Conservation (phyloP, 345 rosid species). For the Brassica rapa region DNA sequence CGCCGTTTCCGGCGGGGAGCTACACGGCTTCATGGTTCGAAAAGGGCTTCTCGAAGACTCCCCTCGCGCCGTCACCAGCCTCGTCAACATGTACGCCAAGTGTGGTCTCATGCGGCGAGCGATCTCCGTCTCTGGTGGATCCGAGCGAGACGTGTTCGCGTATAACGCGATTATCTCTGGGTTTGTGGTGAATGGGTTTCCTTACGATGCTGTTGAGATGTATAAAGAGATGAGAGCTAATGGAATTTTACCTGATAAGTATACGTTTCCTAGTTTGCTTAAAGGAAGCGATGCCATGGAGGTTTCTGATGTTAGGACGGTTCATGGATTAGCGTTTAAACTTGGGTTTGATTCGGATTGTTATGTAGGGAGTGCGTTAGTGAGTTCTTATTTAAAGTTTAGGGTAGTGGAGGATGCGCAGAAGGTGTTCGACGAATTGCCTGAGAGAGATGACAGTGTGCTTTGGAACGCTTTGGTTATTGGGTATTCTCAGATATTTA, state of each 20-base stretch:
- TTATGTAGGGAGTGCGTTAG: conserved; percentile 56
- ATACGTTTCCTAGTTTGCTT: conserved; percentile 62
- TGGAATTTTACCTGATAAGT: conserved; percentile 57
- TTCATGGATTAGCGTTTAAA: conserved; percentile 57
- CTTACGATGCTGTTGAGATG: conserved; percentile 45
- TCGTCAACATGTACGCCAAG: conserved; percentile 66
- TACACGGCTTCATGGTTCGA: conserved; percentile 53
- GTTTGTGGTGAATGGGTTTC: conserved; percentile 47
- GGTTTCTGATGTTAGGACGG: conserved; percentile 47
- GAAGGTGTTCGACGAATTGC: conserved; percentile 58
- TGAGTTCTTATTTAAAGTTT: conserved; percentile 47
- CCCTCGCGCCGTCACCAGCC: conserved; percentile 57
- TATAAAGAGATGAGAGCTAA: conserved; percentile 49
- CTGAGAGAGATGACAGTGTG: conserved; percentile 53
- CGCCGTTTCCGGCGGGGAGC: conserved; percentile 41
- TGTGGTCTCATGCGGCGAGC: conserved; percentile 47
- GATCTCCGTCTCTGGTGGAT: conserved; percentile 33
- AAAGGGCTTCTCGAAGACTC: conserved; percentile 46
- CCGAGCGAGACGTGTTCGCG: conserved; percentile 47
- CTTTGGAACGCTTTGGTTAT: conserved; percentile 70
- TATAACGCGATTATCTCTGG: conserved; percentile 62
- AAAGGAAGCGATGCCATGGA: conserved; percentile 54
- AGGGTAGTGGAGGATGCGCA: conserved; percentile 47
- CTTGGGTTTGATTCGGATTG: conserved; percentile 57
- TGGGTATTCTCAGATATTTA: conserved; percentile 54